Evolutionary conservation across 768 basidiomycete genomes (phyloP).

Genomic region (Amanita rubescens): DNA sequence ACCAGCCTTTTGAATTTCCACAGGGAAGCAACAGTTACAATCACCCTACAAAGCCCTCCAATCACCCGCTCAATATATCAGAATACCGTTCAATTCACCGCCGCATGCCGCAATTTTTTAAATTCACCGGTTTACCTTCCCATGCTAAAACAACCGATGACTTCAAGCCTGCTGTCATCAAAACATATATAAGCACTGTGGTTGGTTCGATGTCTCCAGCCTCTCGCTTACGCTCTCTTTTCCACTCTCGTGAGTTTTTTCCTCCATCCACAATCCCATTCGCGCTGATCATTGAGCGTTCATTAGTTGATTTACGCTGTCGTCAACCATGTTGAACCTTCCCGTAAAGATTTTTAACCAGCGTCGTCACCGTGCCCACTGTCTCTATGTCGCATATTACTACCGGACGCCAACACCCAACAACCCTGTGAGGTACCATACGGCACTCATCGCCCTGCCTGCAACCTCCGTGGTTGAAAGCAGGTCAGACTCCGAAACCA

Average conservation of each 20-base stretch:
- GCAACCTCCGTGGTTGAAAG: background rate
- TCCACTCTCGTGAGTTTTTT: background rate
- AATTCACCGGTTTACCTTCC: background rate
- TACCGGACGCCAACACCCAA: slow-evolving; percentile 1
- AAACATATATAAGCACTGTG: background rate
- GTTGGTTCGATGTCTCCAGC: background rate
- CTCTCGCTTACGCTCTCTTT: background rate
- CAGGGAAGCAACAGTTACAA: too few species aligned
- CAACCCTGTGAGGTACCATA: slow-evolving; percentile 8
- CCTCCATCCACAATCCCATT: too few species aligned
- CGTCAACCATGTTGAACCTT: background rate
- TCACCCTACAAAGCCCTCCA: too few species aligned
- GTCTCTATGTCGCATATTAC: slow-evolving; percentile 6
- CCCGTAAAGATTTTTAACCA: slow-evolving; percentile 4
- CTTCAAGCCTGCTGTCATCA: background rate
- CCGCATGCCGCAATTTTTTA: background rate
- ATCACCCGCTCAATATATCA: background rate
- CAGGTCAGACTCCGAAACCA: background rate
- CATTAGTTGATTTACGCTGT: background rate
- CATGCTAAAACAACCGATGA: background rate
- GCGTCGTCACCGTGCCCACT: background rate
- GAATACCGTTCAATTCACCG: background rate
- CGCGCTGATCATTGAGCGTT: too few species aligned
- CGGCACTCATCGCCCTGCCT: slow-evolving; percentile 1
- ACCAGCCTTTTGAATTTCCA: too few species aligned